Evolutionary conservation across 495 filamentous ascomycete genomes (phyloP).

Genomic region (Penicillium crystallinum): DNA sequence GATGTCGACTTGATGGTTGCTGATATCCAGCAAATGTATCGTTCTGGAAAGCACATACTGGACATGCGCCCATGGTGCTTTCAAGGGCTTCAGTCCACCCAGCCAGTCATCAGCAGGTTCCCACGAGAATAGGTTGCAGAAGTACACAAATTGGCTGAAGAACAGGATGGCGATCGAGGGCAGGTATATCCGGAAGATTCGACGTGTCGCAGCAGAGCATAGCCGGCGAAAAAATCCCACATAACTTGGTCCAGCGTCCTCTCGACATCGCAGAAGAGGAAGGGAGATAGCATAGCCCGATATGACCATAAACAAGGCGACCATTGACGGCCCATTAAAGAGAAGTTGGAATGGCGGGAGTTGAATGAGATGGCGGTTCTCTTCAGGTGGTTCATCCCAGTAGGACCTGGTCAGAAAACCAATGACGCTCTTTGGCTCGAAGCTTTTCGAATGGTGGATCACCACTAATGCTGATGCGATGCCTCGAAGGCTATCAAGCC

Average conservation of each 20-base stretch:
- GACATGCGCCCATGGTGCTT: slow-evolving; percentile 16
- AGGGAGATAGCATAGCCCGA: slow-evolving; percentile 25
- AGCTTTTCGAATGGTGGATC: slow-evolving; percentile 16
- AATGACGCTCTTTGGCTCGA: slow-evolving; percentile 2
- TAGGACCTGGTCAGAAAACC: slow-evolving; percentile 9
- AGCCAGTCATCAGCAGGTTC: slow-evolving; percentile 5
- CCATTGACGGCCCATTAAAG: slow-evolving; percentile 20
- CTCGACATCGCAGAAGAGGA: slow-evolving; percentile 12
- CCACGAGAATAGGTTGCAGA: slow-evolving; percentile 17
- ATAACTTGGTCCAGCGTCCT: not conserved
- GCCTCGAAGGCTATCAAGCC: slow-evolving; percentile 27
- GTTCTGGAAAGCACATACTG: slow-evolving; percentile 16
- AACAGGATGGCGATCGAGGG: slow-evolving; percentile 12
- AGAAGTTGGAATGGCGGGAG: slow-evolving; percentile 21
- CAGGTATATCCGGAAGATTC: slow-evolving; percentile 22
- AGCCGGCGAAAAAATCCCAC: slow-evolving; percentile 11
- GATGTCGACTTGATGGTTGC: slow-evolving; percentile 8
- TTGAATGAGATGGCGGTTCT: slow-evolving; percentile 17
- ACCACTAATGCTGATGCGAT: slow-evolving; percentile 19
- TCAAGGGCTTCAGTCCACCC: slow-evolving; percentile 12
- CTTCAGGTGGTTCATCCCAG: slow-evolving; percentile 20
- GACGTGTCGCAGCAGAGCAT: slow-evolving; percentile 19
- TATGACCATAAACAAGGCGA: slow-evolving; percentile 24
- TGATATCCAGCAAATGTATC: slow-evolving; percentile 17
- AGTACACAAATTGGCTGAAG: slow-evolving; percentile 17